Base-by-base conservation (phyloP, 2,329 filamentous ascomycete genomes). In the Fusarium chlamydosporum region DNA sequence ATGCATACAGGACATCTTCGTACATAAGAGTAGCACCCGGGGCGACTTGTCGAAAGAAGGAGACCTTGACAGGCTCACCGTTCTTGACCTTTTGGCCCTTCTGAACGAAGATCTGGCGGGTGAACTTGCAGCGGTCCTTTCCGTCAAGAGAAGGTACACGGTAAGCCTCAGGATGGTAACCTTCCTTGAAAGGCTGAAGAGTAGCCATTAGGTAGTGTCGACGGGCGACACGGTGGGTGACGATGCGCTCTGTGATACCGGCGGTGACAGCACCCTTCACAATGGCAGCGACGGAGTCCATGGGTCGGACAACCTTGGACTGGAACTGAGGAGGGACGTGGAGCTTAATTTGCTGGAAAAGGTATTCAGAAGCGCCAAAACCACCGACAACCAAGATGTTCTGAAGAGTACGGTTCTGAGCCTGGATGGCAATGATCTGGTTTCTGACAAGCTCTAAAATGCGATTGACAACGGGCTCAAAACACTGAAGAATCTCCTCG, bases 81-180 rank as follows among this genome's bases (percentile, higher is more conserved):
- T 97, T 98, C 90, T 98, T 98, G 82, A 99, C 94, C 80, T 96
- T 92, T 80, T 99, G 96, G 16, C 96, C 96, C 83, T 97, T 98
- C 76, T 97, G 96, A 70, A 99, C 95, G 74, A 98, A 99, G 58
- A 99, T 98, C 78, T 99, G 96, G 55, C 96, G 86, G 2, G 96
- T 98, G 79, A 98, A 98, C 83, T 98, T 98, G 91, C 96, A 99
- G 65, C 96, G 89, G 77, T 99, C 96, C 80, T 97, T 97, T 76
- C 96, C 96, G 75, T 99, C 96, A 58, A 99, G 87, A 67, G 93
- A 97, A 18, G 96, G 96, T 26, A 98, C 96, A 77, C 96, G 94
- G 84, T 98, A 99, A 53, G 96, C 94, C 80, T 99, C 96, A 12
- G 96, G 96, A 79, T 99, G 96, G 80, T 98, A 96, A 18, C 96